Percentiles rank a stretch among this genome's conserved stretches.
phyloP scores from a whole-genome alignment of 1,284 basidiomycete genomes.

The Cryptococcus sp. region DNA sequence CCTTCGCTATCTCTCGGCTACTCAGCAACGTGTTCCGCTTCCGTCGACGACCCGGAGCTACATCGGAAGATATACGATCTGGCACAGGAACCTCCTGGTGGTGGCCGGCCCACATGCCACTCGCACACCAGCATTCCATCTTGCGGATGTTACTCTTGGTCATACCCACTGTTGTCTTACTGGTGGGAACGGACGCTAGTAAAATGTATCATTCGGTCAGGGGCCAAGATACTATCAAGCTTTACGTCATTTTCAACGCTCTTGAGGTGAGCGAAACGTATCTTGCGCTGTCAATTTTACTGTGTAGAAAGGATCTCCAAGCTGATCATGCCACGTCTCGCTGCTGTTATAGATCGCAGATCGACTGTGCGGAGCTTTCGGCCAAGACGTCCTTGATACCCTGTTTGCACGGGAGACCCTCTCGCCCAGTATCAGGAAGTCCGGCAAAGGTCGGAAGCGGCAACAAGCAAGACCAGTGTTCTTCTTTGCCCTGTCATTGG shows the following conservation, averaged over 20 bases:
- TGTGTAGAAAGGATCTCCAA: not conserved
- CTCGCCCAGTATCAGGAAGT: constrained; percentile 52
- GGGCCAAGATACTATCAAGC: constrained; percentile 98
- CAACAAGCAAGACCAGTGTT: constrained; percentile 66
- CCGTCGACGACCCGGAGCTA: not conserved
- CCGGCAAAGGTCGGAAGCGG: constrained; percentile 49
- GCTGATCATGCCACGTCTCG: not conserved
- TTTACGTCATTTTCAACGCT: constrained; percentile 99
- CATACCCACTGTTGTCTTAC: constrained; percentile 72
- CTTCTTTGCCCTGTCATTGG: constrained; percentile 79
- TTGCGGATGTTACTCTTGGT: constrained; percentile 76
- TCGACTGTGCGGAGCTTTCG: constrained; percentile 91
- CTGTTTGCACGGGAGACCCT: constrained; percentile 91
- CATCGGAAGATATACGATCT: constrained; percentile 4
- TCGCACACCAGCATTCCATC: constrained; percentile 56
- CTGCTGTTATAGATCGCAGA: constrained; percentile 76
- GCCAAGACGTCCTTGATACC: constrained; percentile 95
- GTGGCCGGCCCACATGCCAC: constrained; percentile 30
- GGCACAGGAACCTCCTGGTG: constrained; percentile 1
- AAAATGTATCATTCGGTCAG: constrained; percentile 98
- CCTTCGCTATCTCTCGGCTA: constrained; percentile 67
- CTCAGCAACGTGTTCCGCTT: constrained; percentile 53
- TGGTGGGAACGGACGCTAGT: constrained; percentile 87
- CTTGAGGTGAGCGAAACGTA: constrained; percentile 66
- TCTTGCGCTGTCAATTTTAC: not conserved